These are phyloP conservation scores for Arachis hypogaea DNA, from an alignment of 306 rosid genomes.

Conservation along the genomic window DNA sequence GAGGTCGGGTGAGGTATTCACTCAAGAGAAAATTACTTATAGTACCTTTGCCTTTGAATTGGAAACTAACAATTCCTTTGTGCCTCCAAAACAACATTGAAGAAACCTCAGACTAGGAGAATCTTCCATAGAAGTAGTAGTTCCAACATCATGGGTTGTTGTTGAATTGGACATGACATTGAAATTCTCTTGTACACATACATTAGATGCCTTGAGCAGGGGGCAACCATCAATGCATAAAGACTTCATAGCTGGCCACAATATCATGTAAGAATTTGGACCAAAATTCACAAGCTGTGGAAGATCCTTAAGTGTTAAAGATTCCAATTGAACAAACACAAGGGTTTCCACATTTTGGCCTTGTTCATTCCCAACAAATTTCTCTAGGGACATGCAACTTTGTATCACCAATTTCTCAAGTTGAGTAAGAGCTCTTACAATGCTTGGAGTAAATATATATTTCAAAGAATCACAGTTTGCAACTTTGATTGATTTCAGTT, in stretches of 20 bases:
- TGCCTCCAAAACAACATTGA: constrained; percentile 6
- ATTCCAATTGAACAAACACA: constrained; percentile 27
- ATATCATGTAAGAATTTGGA: constrained; percentile 9
- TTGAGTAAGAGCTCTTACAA: constrained; percentile 25
- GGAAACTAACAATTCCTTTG: background rate
- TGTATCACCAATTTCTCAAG: constrained; percentile 31
- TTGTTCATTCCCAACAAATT: constrained; percentile 8
- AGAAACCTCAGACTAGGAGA: constrained; percentile 6
- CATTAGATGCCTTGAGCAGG: constrained; percentile 6
- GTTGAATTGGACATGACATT: background rate
- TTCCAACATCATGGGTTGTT: background rate
- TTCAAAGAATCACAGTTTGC: constrained; percentile 31
- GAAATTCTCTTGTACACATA: constrained; percentile 9
- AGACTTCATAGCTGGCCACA: constrained; percentile 29
- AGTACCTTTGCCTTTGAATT: constrained; percentile 12
- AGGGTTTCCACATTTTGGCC: background rate
- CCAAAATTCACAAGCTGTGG: constrained; percentile 28
- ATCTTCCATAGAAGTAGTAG: background rate
- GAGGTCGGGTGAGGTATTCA: too few relatives aligned
- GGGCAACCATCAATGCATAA: constrained; percentile 42
- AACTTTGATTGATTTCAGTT: constrained; percentile 34
- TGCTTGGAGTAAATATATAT: constrained; percentile 10
- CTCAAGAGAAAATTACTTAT: background rate
- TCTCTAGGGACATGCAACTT: constrained; percentile 21
- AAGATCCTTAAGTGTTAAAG: constrained; percentile 31